Evolutionary conservation across 2,329 filamentous ascomycete species (phyloP).

Genomic region (Aspergillus candidus): DNA sequence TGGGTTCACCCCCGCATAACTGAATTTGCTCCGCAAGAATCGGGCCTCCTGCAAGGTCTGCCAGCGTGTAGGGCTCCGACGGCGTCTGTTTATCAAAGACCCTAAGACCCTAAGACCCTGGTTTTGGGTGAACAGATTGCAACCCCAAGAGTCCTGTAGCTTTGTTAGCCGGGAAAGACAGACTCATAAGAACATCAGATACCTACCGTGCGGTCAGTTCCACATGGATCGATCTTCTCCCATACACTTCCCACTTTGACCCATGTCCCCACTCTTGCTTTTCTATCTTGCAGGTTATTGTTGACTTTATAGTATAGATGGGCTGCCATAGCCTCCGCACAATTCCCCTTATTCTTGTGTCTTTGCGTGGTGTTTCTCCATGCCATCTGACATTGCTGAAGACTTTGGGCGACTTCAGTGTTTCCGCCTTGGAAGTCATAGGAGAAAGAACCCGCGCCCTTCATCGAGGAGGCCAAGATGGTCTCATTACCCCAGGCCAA

Average conservation of each 20-base stretch:
- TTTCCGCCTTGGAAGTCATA: not conserved
- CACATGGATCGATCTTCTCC: conserved; percentile 1
- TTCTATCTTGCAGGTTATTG: not conserved
- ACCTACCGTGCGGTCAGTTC: not conserved
- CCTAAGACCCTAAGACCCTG: not conserved
- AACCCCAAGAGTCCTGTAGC: not conserved
- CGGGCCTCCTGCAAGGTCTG: conserved; percentile 1
- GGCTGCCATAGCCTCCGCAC: conserved; percentile 1
- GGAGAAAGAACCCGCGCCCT: not conserved
- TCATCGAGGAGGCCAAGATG: conserved; percentile 5
- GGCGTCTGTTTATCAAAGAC: not conserved
- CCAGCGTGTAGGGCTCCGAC: conserved; percentile 1
- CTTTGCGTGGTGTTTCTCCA: not conserved
- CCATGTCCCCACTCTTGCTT: not conserved
- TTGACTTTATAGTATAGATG: conserved; percentile 1
- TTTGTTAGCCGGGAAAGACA: not conserved
- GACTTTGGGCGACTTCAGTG: not conserved
- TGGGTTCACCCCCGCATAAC: conserved; percentile 2
- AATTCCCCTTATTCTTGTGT: not conserved
- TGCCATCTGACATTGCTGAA: conserved; percentile 1
- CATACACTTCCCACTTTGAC: not conserved
- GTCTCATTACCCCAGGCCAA: conserved; percentile 6
- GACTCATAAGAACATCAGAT: not conserved
- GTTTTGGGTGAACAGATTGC: conserved; percentile 1
- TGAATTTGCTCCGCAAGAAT: not conserved